A percentile compares a stretch with the other conserved stretches of the same genome.
Conservation (phyloP, 768 basidiomycete species). For the Termitomyces sp. region DNA sequence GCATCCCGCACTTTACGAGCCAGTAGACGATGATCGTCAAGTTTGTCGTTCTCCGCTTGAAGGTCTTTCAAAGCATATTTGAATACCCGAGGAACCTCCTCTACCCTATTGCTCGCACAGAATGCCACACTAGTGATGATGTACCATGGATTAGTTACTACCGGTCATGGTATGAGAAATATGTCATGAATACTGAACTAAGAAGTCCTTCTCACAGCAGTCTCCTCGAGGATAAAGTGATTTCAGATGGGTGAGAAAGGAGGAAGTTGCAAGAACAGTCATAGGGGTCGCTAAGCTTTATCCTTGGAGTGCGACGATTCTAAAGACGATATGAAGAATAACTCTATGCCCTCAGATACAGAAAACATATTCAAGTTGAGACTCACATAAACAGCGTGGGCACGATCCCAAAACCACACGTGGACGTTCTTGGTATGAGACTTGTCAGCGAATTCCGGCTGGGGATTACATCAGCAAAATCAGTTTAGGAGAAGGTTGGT, state of each 20-base stretch:
- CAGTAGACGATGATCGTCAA: constrained; percentile 37
- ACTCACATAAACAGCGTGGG: no score
- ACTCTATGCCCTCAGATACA: no score
- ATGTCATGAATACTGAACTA: not conserved
- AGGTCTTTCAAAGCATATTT: constrained; percentile 45
- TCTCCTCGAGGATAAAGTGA: constrained; percentile 37
- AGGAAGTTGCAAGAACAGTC: constrained; percentile 30
- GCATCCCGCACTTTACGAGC: constrained; percentile 59
- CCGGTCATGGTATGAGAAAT: not conserved
- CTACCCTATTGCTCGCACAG: constrained; percentile 55
- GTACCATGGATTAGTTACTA: constrained; percentile 51
- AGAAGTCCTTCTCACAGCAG: constrained; percentile 11
- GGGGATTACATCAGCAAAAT: no score
- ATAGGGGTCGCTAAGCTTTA: not conserved
- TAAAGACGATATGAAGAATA: not conserved
- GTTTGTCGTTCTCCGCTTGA: constrained; percentile 21
- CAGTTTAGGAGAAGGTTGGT: no score
- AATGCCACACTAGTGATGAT: constrained; percentile 56
- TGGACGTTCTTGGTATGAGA: no score
- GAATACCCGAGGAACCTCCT: constrained; percentile 56
- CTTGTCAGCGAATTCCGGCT: no score
- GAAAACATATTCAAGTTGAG: no score
- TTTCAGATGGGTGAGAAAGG: constrained; percentile 34
- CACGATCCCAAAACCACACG: no score
- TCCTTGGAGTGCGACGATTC: not conserved